phyloP scores from a whole-genome alignment of 192 early-diverging fungal species.

The Rhizophagus sp. region DNA sequence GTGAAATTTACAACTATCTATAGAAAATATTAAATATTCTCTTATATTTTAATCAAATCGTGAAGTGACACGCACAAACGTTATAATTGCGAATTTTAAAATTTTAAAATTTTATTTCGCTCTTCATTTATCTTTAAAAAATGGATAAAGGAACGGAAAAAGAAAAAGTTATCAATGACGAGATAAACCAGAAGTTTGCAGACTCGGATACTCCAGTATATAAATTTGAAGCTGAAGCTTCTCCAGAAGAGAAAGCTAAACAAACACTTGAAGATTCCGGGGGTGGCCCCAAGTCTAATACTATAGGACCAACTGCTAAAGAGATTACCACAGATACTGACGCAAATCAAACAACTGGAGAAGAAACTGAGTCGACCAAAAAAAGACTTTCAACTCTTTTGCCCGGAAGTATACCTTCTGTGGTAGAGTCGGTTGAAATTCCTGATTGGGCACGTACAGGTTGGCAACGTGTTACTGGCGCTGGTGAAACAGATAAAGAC shows the following conservation, averaged over 20 bases:
- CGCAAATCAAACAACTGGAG: background rate
- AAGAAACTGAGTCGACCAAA: background rate
- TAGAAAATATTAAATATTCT: too few species aligned
- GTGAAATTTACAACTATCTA: too few species aligned
- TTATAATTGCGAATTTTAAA: too few species aligned
- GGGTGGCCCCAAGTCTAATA: background rate
- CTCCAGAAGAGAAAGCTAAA: constrained; percentile 21
- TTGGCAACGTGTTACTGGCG: constrained; percentile 10
- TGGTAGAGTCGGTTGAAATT: background rate
- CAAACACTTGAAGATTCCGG: background rate
- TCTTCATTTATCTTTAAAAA: background rate
- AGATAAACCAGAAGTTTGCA: background rate
- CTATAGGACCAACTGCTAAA: background rate
- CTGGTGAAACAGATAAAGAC: background rate
- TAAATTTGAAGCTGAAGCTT: background rate
- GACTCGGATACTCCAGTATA: background rate
- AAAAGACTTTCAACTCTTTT: background rate
- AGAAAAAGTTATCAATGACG: background rate
- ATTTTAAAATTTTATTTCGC: background rate
- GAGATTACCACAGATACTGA: background rate
- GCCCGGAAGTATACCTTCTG: constrained; percentile 17
- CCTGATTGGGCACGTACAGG: constrained; percentile 24
- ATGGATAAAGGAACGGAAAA: background rate
- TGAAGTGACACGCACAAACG: background rate
- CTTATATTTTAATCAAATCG: too few species aligned